A percentile compares a stretch with the other conserved stretches of the same genome.
Conservation (phyloP, 108 stramenopile genomes). For the Nannochloropsis granulata region DNA sequence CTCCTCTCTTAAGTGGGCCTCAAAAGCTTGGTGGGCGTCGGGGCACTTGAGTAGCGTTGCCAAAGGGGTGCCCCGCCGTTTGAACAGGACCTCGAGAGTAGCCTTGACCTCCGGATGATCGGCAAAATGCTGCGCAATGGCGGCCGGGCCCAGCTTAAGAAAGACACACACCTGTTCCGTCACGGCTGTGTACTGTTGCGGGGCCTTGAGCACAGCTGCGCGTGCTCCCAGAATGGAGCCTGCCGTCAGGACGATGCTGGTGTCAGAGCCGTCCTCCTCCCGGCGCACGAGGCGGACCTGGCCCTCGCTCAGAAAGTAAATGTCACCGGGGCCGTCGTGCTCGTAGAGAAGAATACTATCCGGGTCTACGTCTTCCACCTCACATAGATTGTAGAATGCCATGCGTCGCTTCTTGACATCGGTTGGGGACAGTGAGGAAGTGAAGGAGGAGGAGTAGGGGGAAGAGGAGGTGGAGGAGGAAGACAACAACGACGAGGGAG, state of each 20-base stretch:
- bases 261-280: not conserved
- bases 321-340: not conserved
- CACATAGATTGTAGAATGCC: not conserved
- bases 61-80: not conserved
- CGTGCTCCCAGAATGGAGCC: not conserved
- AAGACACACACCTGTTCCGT: not conserved
- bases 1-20: not conserved
- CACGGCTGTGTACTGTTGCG: not conserved
- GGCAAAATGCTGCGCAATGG: not conserved
- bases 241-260: not conserved
- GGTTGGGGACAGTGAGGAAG: not conserved
- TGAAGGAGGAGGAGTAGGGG: not conserved
- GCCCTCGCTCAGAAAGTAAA: not conserved
- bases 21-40: not conserved
- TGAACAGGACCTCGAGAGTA: not conserved
- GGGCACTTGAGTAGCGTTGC: not conserved
- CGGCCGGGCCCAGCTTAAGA: not conserved
- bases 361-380: not conserved
- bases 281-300: not conserved
- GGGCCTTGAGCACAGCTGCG: not conserved
- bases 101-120: not conserved
- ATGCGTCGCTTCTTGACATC: not conserved
- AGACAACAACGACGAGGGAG: not conserved
- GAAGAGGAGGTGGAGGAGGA: not conserved
- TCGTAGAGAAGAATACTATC: not conserved